Evolutionary conservation across 257 asterid genomes (phyloP).

Genomic region (Eustoma russellianum): DNA sequence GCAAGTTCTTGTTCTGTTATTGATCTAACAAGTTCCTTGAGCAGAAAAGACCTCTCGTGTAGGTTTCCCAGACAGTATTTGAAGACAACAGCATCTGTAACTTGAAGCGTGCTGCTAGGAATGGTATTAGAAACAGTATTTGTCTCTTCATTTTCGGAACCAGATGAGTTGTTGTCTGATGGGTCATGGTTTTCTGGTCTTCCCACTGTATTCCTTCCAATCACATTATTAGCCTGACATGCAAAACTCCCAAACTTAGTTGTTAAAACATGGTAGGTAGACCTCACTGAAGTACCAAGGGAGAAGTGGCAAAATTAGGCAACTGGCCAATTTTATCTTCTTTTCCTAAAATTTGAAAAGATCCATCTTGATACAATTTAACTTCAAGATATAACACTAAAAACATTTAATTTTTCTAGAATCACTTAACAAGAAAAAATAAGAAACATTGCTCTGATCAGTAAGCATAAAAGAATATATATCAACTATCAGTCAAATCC

Average conservation of each 20-base stretch:
- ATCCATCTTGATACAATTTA: too few relatives aligned
- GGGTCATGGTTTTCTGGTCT: conserved; percentile 35
- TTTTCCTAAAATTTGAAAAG: too few relatives aligned
- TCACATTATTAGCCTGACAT: conserved; percentile 30
- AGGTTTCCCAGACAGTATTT: conserved; percentile 77
- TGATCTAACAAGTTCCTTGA: conserved; percentile 69
- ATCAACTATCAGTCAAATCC: too few relatives aligned
- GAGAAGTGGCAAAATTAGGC: neutral
- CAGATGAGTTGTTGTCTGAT: conserved; percentile 39
- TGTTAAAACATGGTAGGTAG: too few relatives aligned
- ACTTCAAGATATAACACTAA: too few relatives aligned
- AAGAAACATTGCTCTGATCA: too few relatives aligned
- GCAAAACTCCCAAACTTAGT: too few relatives aligned
- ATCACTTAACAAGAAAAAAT: too few relatives aligned
- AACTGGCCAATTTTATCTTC: too few relatives aligned
- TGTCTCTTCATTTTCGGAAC: conserved; percentile 53
- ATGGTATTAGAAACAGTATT: conserved; percentile 32
- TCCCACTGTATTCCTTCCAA: conserved; percentile 26
- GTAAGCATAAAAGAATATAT: too few relatives aligned
- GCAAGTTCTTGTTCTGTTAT: conserved; percentile 49
- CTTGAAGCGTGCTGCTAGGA: conserved; percentile 25
- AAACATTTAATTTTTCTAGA: too few relatives aligned
- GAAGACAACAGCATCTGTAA: conserved; percentile 66
- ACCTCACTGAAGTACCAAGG: neutral
- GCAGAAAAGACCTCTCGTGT: conserved; percentile 60